A percentile compares a stretch with the other conserved stretches of the same genome.
Conservation (phyloP, 2,329 filamentous ascomycete genomes). For the Fusarium avenaceum region DNA sequence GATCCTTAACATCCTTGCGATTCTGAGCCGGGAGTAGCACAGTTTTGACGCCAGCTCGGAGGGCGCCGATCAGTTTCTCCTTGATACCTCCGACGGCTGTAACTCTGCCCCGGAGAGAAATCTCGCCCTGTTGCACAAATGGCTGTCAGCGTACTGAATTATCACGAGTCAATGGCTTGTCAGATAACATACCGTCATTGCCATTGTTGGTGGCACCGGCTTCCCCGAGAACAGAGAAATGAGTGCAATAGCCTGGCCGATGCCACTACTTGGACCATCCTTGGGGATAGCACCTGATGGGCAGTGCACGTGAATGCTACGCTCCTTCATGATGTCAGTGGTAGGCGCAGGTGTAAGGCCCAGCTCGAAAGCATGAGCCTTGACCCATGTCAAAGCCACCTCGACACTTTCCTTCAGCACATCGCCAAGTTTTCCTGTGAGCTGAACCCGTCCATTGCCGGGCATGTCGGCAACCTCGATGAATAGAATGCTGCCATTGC, state of each 20-base stretch:
- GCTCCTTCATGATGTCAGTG: conserved; percentile 95
- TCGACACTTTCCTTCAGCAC: conserved; percentile 98
- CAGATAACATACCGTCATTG: conserved; percentile 81
- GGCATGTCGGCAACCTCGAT: conserved; percentile 99
- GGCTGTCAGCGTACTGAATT: conserved; percentile 44
- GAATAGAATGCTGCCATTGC: conserved; percentile 96
- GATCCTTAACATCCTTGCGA: conserved; percentile 89
- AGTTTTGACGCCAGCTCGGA: conserved; percentile 93
- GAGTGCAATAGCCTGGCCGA: conserved; percentile 93
- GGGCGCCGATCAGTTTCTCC: conserved; percentile 96
- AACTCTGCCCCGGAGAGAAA: conserved; percentile 87
- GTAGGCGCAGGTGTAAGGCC: conserved; percentile 83
- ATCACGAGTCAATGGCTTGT: conserved; percentile 39
- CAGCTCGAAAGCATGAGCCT: conserved; percentile 92
- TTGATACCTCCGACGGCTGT: conserved; percentile 98
- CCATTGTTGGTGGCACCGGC: conserved; percentile 88
- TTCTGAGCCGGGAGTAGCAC: conserved; percentile 91
- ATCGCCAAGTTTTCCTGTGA: conserved; percentile 95
- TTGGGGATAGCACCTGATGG: conserved; percentile 96
- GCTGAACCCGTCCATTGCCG: conserved; percentile 88
- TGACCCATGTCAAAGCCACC: conserved; percentile 96
- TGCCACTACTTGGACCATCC: conserved; percentile 87
- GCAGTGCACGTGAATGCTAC: conserved; percentile 96
- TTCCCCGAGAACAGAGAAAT: conserved; percentile 91
- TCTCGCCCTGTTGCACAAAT: conserved; percentile 67